Base-by-base conservation (phyloP, 1,284 basidiomycete genomes). In the Puccinia horiana region DNA sequence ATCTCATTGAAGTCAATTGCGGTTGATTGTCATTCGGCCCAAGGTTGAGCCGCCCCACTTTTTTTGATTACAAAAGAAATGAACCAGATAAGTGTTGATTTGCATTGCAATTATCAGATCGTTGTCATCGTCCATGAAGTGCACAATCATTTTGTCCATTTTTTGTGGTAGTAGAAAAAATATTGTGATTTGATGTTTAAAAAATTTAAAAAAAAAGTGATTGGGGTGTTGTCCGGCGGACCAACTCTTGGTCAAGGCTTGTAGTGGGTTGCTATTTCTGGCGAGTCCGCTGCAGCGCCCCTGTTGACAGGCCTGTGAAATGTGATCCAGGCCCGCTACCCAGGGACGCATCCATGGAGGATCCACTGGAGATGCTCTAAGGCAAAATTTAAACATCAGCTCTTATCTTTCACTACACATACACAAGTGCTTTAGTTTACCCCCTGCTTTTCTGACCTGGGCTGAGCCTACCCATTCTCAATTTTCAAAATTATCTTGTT, bases 341-440 rank as follows among this genome's bases (percentile, higher is more conserved):
- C 56, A 9, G 56, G 56, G 6, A 5, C 20, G 6, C 29, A 58
- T 58, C 29, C 56, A 58, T 58, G 29, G 56, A 23, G 8, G 29
- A 23, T 9, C 56, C 56, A 58, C 56, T 58, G 56, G 56, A 58
- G 56, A n/a, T 58, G 56, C 56, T 58, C 56, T 58, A 58, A 58
- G 56, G n/a, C 5, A 29, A 18, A 23, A 42, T 40, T 20, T 18
- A 12, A 37, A 5, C 16, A 14, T 35, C 58, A 14, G 6, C 37
- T 40, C n/a, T 32, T 26, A 58, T 32, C 29, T 32, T 29, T 32
- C 18, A 29, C 29, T 9, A 32, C n/a, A 2, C 20, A 32, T 26
- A 58, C 14, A 23, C 1, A 54, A 16, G 12, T 54, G 52, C 12
- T 54, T 54, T 23, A 20, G n/a, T 54, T 58, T 58, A 3, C 26